A percentile compares a stretch with the other conserved stretches of the same genome.
Conservation (phyloP, 2,329 filamentous ascomycete genomes). For the Blumeriella jaapii region DNA sequence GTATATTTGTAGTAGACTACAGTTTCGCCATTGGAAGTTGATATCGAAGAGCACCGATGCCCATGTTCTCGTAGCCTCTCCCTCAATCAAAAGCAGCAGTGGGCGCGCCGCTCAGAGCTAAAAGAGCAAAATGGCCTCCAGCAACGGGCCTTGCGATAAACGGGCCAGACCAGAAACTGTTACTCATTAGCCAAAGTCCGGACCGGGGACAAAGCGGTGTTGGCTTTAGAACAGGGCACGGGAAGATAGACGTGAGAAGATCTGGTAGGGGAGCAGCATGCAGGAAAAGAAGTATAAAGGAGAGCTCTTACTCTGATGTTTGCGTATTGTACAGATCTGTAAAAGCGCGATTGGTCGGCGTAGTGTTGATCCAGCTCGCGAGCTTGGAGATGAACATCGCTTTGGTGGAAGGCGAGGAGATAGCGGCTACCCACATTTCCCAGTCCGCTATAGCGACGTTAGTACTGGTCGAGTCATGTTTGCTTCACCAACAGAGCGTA, state of each 20-base stretch:
- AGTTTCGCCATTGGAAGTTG: too few relatives aligned
- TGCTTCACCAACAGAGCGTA: too few relatives aligned
- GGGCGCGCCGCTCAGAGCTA: conserved; percentile 36
- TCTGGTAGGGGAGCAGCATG: too few relatives aligned
- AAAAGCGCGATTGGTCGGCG: conserved; percentile 56
- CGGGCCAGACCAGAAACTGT: conserved; percentile 11
- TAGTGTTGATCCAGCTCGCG: conserved; percentile 65
- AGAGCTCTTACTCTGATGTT: conserved; percentile 47
- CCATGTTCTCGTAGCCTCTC: too few relatives aligned
- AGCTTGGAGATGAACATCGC: conserved; percentile 57
- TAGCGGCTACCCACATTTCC: conserved; percentile 75
- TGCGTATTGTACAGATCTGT: conserved; percentile 70
- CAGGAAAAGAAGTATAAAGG: too few relatives aligned
- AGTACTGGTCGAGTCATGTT: too few relatives aligned
- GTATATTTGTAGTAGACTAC: too few relatives aligned
- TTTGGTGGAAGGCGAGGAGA: conserved; percentile 49
- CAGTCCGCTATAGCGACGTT: conserved; percentile 59
- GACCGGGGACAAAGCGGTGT: too few relatives aligned
- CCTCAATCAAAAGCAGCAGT: conserved; percentile 9
- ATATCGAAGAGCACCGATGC: too few relatives aligned
- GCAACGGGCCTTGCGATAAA: conserved; percentile 74
- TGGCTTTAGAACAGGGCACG: too few relatives aligned
- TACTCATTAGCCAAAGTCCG: too few relatives aligned
- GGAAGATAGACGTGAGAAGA: too few relatives aligned
- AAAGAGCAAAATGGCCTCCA: conserved; percentile 68